Conservation (phyloP, 352 stramenopile genomes). For the Elongisporangium anandrum region DNA sequence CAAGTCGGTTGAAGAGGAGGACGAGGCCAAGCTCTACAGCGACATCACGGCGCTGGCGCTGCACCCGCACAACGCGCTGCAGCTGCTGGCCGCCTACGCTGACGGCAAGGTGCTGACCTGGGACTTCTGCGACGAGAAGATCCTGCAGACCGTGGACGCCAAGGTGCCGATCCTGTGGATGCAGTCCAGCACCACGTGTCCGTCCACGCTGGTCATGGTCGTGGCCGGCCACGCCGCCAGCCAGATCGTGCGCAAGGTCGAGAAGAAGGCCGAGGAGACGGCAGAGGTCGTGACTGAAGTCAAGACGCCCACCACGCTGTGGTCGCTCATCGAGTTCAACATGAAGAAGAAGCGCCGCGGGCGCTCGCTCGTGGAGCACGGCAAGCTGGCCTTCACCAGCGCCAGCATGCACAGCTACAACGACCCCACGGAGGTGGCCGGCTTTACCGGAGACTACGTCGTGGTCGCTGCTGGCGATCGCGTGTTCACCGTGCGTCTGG, state of each 20-base stretch:
- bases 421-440: conserved; percentile 1
- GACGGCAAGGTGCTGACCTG: conserved; percentile 66
- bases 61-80: conserved; percentile 66
- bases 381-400: conserved; percentile 37
- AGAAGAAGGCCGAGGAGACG: conserved; percentile 7
- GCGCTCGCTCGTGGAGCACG: conserved; percentile 40
- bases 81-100: conserved; percentile 62
- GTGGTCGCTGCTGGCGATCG: conserved; percentile 32
- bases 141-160: conserved; percentile 45
- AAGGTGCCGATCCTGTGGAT: conserved; percentile 64
- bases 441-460: conserved; percentile 42
- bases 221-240: conserved; percentile 14
- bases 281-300: neutral
- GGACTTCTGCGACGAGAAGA: conserved; percentile 75
- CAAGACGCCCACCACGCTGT: conserved; percentile 18
- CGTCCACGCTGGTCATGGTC: conserved; percentile 62
- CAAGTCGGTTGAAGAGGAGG: conserved; percentile 3
- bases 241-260: conserved; percentile 8
- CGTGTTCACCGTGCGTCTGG: conserved; percentile 40
- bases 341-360: conserved; percentile 60
- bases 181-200: conserved; percentile 42
- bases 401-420: conserved; percentile 58
- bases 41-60: conserved; percentile 48
- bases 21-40: conserved; percentile 8
- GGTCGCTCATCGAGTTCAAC: conserved; percentile 66